phyloP scores from a whole-genome alignment of 441 rosid species.

The Corymbia calophylla region DNA sequence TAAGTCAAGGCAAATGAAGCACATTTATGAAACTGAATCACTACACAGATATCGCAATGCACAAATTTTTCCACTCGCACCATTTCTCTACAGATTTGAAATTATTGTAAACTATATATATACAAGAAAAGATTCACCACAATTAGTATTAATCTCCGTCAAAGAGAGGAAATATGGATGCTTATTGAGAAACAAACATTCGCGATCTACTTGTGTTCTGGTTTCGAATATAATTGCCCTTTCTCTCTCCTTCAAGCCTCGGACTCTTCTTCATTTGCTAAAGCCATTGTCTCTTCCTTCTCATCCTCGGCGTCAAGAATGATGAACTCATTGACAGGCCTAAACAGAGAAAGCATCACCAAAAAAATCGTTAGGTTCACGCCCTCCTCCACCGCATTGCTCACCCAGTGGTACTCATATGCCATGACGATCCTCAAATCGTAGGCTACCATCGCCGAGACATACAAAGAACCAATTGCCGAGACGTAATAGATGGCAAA shows the following conservation, averaged over 20 bases:
- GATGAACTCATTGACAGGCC: constrained; percentile 41
- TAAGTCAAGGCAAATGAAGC: neutral
- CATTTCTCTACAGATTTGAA: neutral
- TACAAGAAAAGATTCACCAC: neutral
- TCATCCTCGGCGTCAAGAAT: constrained; percentile 36
- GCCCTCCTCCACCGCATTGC: constrained; percentile 23
- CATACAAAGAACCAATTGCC: constrained; percentile 32
- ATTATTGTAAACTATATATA: neutral
- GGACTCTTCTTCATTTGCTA: neutral
- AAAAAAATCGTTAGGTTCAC: constrained; percentile 40
- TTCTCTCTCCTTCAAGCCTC: neutral
- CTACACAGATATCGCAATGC: neutral
- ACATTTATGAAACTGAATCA: neutral
- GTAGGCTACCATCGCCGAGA: constrained; percentile 30
- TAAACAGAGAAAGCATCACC: constrained; percentile 22
- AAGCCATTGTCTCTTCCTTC: neutral
- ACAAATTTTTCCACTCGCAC: neutral
- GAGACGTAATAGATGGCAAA: constrained; percentile 41
- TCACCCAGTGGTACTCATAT: constrained; percentile 33
- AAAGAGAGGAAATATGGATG: neutral
- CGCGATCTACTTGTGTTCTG: neutral
- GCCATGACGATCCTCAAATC: constrained; percentile 22
- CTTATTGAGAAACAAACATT: neutral
- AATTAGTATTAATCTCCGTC: neutral
- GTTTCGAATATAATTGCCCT: neutral